These are phyloP conservation scores for Diaporthe velutina DNA, from an alignment of 2,329 filamentous ascomycete genomes.

Conservation along the genomic window DNA sequence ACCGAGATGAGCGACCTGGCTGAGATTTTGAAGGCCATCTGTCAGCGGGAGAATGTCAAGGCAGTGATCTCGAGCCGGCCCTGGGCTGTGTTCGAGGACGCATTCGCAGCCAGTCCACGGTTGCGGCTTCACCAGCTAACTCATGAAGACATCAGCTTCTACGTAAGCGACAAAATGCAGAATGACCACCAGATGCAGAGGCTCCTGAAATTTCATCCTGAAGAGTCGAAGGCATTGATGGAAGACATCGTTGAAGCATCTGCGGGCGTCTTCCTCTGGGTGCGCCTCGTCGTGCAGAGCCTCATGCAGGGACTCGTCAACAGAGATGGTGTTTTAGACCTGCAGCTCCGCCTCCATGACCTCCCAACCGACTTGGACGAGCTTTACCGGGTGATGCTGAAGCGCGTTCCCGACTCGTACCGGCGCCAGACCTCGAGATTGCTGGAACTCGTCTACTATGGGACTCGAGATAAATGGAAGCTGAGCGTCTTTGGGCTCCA, in stretches of 20 bases:
- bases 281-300: constrained; percentile 2
- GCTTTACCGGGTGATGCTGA: constrained; percentile 1
- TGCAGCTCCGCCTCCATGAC: not conserved
- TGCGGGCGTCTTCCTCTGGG: constrained; percentile 7
- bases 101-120: not conserved
- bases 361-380: constrained; percentile 14
- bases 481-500: constrained; percentile 3
- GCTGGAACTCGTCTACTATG: constrained; percentile 1
- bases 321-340: not conserved
- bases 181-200: not conserved
- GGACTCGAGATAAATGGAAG: constrained; percentile 11
- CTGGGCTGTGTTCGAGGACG: constrained; percentile 5
- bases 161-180: not conserved
- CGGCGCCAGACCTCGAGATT: constrained; percentile 1
- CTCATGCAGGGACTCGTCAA: not conserved
- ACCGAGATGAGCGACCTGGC: not conserved
- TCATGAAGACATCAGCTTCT: constrained; percentile 10
- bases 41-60: constrained; percentile 6
- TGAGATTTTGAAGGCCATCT: not conserved
- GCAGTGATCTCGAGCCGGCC: not conserved
- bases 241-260: constrained; percentile 17
- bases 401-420: not conserved
- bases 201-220: not conserved
- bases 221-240: not conserved
- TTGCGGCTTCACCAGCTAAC: constrained; percentile 1